Base-by-base conservation (phyloP, 148 eudicot species). In the Vaccinium darrowii region DNA sequence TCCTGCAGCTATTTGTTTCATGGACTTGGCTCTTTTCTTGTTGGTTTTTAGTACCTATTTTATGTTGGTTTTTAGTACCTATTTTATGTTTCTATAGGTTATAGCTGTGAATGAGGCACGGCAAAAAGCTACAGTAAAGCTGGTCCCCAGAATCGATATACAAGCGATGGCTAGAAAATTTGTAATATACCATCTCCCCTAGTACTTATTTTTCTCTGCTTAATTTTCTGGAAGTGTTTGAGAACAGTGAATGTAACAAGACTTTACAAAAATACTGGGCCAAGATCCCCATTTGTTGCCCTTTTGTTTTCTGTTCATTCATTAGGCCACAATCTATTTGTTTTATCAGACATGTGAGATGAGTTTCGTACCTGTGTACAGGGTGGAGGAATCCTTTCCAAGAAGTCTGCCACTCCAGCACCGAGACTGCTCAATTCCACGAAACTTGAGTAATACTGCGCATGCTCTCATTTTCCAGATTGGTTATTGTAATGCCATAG, bases 121-220 rank as follows among this genome's bases (percentile, higher is more conserved):
- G 52, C 91, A 89, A 89, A 95, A 91, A 85, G 99, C 94, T 76
- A 95, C 96, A 18, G 91, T 97, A 63, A 94, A 94, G 90, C 88
- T 97, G 93, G 88, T 97, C 77, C 99, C 99, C 50, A 90, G 99
- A 90, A 86, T 97, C 57, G 99, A 97, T 92, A 86, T 97, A 43
- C 94, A 91, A 89, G 93, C 93, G 62, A 30, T 97, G 87, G 92
- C 98, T 72, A 92, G 84, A 86, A 97, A 95, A 93, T 90, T 90
- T 90, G 99, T 95, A 95, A 91, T 60, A 74, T 36, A 82, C 36
- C 19, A 30, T 57, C 67, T 30, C 54, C 9, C 12, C 10, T 18
- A 43, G 47, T 43, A 43, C 85, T 79, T 47, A 60, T 15, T 80
- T 27, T 8, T 81, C 76, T 60, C 25, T 60, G 67, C 25, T 60